Conservation (phyloP, 1,284 basidiomycete genomes). For the Pseudozyma thailandica region DNA sequence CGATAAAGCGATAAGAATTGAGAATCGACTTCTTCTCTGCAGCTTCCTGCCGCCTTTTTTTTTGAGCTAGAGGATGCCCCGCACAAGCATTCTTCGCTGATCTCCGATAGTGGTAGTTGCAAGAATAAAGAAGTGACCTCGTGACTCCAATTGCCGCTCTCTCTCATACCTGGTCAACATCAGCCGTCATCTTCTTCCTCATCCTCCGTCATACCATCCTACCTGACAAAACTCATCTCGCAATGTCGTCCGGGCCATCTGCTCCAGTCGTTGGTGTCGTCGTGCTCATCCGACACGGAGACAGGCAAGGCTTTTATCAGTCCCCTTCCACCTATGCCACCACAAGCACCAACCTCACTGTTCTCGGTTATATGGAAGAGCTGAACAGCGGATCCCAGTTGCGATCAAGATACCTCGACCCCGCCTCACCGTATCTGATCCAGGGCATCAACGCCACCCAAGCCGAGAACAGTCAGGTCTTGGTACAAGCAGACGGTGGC, state of each 20-base stretch:
- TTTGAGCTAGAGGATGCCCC: too few species aligned
- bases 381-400: constrained; percentile 77
- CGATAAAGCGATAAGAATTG: too few species aligned
- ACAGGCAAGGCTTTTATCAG: constrained; percentile 72
- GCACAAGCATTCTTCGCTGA: too few species aligned
- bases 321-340: constrained; percentile 72
- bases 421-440: constrained; percentile 72
- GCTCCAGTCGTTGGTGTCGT: constrained; percentile 79
- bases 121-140: too few species aligned
- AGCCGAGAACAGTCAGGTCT: constrained; percentile 47
- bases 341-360: constrained; percentile 80
- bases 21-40: too few species aligned
- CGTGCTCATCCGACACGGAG: constrained; percentile 84
- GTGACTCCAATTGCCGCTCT: too few species aligned
- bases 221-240: neutral
- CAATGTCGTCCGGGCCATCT: constrained; percentile 34
- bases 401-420: constrained; percentile 77
- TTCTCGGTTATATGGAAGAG: constrained; percentile 79
- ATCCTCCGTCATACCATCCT: too few species aligned
- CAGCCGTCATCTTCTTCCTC: too few species aligned
- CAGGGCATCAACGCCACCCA: constrained; percentile 71
- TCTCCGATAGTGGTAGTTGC: too few species aligned
- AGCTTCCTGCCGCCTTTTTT: too few species aligned
- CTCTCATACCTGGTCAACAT: too few species aligned
- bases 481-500: constrained; percentile 71